phyloP scores from a whole-genome alignment of 192 early-diverging fungal species.

The Diversispora epigaea region DNA sequence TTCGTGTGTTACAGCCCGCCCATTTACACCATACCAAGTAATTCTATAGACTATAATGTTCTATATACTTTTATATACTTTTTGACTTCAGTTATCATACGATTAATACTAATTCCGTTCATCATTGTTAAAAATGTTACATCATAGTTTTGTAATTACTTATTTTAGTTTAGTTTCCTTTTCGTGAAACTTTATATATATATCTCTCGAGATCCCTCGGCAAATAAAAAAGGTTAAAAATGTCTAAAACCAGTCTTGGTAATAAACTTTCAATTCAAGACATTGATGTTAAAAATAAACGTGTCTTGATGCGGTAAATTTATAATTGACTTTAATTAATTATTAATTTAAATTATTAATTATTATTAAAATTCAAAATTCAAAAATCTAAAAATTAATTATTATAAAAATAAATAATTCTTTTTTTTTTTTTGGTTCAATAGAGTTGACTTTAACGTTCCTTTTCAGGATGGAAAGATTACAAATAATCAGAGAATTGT shows the following conservation, averaged over 20 bases:
- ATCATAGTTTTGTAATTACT: no score
- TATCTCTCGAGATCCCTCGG: no score
- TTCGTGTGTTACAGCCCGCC: no score
- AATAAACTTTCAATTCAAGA: conserved; percentile 89
- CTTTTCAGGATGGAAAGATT: conserved; percentile 87
- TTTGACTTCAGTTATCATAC: no score
- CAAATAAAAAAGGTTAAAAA: conserved; percentile 24
- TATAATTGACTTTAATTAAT: not conserved
- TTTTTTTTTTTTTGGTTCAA: conserved; percentile 2
- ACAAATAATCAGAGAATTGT: conserved; percentile 96
- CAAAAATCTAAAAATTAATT: not conserved
- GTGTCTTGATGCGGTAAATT: conserved; percentile 83
- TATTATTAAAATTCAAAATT: not conserved
- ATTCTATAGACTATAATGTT: no score
- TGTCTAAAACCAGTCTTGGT: conserved; percentile 57
- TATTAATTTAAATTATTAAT: conserved; percentile 12
- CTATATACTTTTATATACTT: no score
- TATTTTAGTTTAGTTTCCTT: no score
- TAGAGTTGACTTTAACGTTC: conserved; percentile 99
- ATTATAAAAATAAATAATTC: not conserved
- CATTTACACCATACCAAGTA: no score
- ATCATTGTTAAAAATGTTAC: no score
- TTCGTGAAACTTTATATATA: no score
- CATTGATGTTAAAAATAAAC: conserved; percentile 80
- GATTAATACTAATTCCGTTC: no score